Conservation (phyloP, 345 rosid species). For the Populus nigra region DNA sequence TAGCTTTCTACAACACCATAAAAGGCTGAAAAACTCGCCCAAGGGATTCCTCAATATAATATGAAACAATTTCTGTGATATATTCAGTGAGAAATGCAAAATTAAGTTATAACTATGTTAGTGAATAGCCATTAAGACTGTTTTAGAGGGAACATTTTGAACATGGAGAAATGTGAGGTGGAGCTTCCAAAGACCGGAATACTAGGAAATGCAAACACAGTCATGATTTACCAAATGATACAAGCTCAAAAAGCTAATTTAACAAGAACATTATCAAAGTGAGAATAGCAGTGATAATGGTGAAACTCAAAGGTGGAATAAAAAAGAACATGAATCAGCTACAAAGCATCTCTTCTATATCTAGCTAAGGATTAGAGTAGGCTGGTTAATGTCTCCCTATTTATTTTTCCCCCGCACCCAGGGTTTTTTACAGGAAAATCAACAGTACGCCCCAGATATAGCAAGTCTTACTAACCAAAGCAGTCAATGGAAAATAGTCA, state of each 20-base stretch:
- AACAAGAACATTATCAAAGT: background rate
- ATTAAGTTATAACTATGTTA: background rate
- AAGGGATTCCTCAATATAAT: background rate
- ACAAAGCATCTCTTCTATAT: background rate
- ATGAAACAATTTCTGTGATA: background rate
- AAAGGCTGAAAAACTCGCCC: background rate
- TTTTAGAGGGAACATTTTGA: background rate
- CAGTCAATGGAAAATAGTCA: conserved; percentile 92
- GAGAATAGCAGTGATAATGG: background rate
- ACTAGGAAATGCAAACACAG: background rate
- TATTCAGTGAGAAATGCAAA: background rate
- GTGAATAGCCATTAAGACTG: background rate
- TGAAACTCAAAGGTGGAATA: too few relatives aligned
- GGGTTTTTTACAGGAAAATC: background rate
- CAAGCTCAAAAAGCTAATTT: background rate
- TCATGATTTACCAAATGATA: background rate
- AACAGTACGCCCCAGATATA: background rate
- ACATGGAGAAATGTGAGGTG: background rate
- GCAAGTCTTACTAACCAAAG: conserved; percentile 46
- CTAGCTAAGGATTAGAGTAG: background rate
- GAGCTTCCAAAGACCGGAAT: background rate
- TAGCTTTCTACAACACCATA: background rate
- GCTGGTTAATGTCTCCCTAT: background rate
- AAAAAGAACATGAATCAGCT: background rate
- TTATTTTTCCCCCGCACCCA: conserved; percentile 31